Percentiles rank a stretch among this genome's conserved stretches.
phyloP scores from a whole-genome alignment of 345 rosid species.

The Carallia pectinifolia region DNA sequence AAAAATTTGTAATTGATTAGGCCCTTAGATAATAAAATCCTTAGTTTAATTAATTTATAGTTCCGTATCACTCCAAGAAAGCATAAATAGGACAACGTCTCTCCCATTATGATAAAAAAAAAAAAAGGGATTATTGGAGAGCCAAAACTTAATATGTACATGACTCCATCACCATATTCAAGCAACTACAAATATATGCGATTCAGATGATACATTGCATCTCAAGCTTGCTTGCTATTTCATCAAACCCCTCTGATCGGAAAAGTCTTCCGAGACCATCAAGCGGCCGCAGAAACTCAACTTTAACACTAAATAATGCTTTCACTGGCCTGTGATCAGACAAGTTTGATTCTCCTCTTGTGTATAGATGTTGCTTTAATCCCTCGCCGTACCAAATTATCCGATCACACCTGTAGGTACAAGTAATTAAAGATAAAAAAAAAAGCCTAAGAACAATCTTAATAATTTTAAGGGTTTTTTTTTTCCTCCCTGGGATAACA shows the following conservation, averaged over 20 bases:
- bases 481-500: too few relatives aligned
- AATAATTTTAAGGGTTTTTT: neutral
- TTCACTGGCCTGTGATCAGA: slow-evolving; percentile 86
- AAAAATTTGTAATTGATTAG: neutral
- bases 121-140: neutral
- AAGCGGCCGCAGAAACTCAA: slow-evolving; percentile 22
- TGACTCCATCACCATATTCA: neutral
- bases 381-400: slow-evolving; percentile 70
- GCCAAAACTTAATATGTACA: slow-evolving; percentile 1
- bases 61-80: neutral
- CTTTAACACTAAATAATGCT: slow-evolving; percentile 54
- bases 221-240: slow-evolving; percentile 23
- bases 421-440: neutral
- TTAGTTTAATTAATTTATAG: neutral
- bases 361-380: slow-evolving; percentile 57
- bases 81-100: slow-evolving; percentile 1
- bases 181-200: slow-evolving; percentile 12
- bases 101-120: neutral
- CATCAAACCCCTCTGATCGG: slow-evolving; percentile 55
- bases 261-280: slow-evolving; percentile 42
- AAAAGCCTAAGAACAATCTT: neutral
- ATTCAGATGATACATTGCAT: slow-evolving; percentile 21
- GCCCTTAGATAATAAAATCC: neutral
- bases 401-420: slow-evolving; percentile 55
- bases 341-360: slow-evolving; percentile 59